Base-by-base conservation (phyloP, 805 yeast species). In the Citeromyces matritensis region DNA sequence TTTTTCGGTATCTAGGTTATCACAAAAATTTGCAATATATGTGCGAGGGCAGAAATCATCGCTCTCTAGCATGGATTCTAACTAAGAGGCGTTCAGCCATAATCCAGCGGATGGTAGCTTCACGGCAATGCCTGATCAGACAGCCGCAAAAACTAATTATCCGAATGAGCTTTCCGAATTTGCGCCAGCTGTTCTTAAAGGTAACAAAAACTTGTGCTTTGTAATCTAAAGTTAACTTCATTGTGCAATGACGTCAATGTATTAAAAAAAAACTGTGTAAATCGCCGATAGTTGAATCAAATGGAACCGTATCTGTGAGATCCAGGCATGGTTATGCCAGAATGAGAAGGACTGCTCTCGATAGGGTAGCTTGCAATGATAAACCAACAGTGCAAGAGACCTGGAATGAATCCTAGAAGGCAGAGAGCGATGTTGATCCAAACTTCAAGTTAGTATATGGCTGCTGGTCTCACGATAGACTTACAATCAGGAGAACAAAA, bases 381-480 rank as follows among this genome's bases (percentile, higher is more conserved):
- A 51, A 80, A 82, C 69, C 82, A 75, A 26, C 77, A 58, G 45
- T 82, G 94, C 37, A 82, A 51, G 24, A 81, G 63, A 8, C 91
- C 94, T 1, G 94, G 94, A 33, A 82, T 45, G 47, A 63, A 74
- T 2, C 93, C 91, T 28, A 82, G 58, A 35, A 69, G 44, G 50
- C 84, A 77, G 21, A 82, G 62, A 5, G 78, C 71, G 30, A 78
- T 58, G 47, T 78, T 79, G 37, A 78, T 67, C 55, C 65, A 56
- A 40, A 63, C 59, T 53, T 25, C n/a, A 17, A 9, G 23, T 27
- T 33, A 26, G 31, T 30, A 15, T 8, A 21, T 30, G 10, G 24
- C 24, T 12, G 19, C n/a, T 23, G 3, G 15, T 15, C 11, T 23
- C 7, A 11, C 26, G n/a, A 5, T 21, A 29, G 23, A 53, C 59